A percentile compares a stretch with the other conserved stretches of the same genome.
phyloP scores from a whole-genome alignment of 1,284 basidiomycete genomes.

The Tilletia setariae region DNA sequence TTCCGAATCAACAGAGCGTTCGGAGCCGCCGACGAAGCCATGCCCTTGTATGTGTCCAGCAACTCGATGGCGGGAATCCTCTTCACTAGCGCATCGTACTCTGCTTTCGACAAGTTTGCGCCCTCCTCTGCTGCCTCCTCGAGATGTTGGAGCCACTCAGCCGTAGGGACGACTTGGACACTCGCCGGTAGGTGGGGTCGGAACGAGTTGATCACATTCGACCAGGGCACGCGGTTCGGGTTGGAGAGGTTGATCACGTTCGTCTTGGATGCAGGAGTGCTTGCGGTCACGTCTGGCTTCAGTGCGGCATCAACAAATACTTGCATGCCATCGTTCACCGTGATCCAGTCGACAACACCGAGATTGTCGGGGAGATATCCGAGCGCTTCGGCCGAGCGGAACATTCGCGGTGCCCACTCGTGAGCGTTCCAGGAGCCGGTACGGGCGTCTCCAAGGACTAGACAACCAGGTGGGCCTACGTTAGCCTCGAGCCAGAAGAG shows the following conservation, averaged over 20 bases:
- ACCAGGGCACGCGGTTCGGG: background rate
- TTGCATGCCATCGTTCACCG: background rate
- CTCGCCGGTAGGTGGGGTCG: background rate
- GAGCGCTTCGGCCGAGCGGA: background rate
- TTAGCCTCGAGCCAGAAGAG: too few relatives aligned
- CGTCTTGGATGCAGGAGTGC: background rate
- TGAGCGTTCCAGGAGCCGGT: constrained; percentile 1
- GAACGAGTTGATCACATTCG: background rate
- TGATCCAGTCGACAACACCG: constrained; percentile 6
- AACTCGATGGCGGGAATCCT: background rate
- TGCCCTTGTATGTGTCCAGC: background rate
- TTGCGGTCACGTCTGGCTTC: background rate
- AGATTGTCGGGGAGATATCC: background rate
- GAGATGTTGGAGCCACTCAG: background rate
- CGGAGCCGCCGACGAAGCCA: background rate
- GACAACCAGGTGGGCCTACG: background rate
- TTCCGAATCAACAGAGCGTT: background rate
- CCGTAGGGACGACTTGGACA: background rate
- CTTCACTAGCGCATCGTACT: too few relatives aligned
- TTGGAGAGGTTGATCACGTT: constrained; percentile 8
- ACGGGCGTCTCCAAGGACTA: constrained; percentile 2
- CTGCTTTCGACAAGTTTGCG: background rate
- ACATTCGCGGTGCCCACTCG: background rate
- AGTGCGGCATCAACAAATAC: background rate
- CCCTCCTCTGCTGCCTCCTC: background rate